Base-by-base conservation (phyloP, 2,329 filamentous ascomycete genomes). In the Bipolaris cookei region DNA sequence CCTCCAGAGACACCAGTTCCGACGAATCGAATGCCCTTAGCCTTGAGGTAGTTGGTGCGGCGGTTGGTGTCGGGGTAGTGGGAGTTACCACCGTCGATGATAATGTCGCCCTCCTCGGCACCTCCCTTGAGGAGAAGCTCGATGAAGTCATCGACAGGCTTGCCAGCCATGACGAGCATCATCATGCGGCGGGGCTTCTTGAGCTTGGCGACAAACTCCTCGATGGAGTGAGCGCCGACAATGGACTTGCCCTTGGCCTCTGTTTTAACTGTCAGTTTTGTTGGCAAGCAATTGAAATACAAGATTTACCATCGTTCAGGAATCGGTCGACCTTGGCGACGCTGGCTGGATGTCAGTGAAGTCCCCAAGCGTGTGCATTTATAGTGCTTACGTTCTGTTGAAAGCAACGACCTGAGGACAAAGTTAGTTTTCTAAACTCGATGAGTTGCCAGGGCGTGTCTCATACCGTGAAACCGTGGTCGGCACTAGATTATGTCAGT, bases 51-150 rank as follows among this genome's bases (percentile, higher is more conserved):
- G 81, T 90, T 84, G 80, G 92, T 93, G 77, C 95, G 91, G 82
- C 95, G 92, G 88, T 97, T 98, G 83, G 91, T 94, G 84, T 98
- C 95, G 77, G 95, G 95, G 88, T 90, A 99, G 85, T 98, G 95
- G 68, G 94, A 98, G 90, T 99, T 98, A 75, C 92, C 95, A 79
- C 95, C 95, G 77, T 99, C 95, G 75, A 99, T 98, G 85, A 99
- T 96, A 86, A 99, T 97, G 79, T 99, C 95, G 90, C 92, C 62
- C 67, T 76, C 69, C 65, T 77, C 74, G 54, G 68, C 70, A 50
- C 74, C 75, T 41, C 79, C 79, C 72, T 80, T 77, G 51, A 98
- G 85, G 67, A 99, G 89, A 71, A 89, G 88, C 86, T 97, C 92
- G 76, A 99, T 98, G 89, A 97, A 98, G 84, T 97, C 91, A 79